Evolutionary conservation across 179 eudicot species (phyloP).

Genomic region (Spergularia azorica): DNA sequence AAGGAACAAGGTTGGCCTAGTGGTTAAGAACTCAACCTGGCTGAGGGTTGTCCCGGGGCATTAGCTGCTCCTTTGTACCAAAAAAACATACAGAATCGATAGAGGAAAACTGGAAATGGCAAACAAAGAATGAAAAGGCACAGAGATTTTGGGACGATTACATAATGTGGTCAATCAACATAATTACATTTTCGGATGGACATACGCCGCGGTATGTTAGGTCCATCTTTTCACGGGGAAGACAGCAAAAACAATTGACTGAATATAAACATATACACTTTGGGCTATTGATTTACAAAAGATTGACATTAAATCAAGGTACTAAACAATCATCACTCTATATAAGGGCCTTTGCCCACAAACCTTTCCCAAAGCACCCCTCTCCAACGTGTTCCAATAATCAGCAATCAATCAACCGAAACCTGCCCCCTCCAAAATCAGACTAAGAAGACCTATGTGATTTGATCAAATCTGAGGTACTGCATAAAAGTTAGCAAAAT

Average conservation of each 20-base stretch:
- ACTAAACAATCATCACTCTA: conserved; percentile 31
- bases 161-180: conserved; percentile 30
- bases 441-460: conserved; percentile 26
- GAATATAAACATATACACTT: conserved; percentile 27
- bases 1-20: too few relatives aligned
- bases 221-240: conserved; percentile 14
- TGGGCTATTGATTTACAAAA: conserved; percentile 34
- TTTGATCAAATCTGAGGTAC: conserved; percentile 20
- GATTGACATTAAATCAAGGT: conserved; percentile 27
- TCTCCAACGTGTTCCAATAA: conserved; percentile 17
- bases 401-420: conserved; percentile 29
- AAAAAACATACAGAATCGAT: too few relatives aligned
- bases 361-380: conserved; percentile 8
- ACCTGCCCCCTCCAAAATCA: conserved; percentile 21
- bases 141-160: not conserved
- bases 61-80: too few relatives aligned
- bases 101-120: too few relatives aligned
- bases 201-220: conserved; percentile 18
- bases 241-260: conserved; percentile 26
- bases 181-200: conserved; percentile 34
- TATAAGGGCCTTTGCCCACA: conserved; percentile 23
- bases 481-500: conserved; percentile 31
- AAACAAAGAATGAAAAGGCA: too few relatives aligned
- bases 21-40: too few relatives aligned
- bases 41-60: too few relatives aligned